phyloP scores from a whole-genome alignment of 2,329 filamentous ascomycete genomes.

The Coniella lustricola region DNA sequence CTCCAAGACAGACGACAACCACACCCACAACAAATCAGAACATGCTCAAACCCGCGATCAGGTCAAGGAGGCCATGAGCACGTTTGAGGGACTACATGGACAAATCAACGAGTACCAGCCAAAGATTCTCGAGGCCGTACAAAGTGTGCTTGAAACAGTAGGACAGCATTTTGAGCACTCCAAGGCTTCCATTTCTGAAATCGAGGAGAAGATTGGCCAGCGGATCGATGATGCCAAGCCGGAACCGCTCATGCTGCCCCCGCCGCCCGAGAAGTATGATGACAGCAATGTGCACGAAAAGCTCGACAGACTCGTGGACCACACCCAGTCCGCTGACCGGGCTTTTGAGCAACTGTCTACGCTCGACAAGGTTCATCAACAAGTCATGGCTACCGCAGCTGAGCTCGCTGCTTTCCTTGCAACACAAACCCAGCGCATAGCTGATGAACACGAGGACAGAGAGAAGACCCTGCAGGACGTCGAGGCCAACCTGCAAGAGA shows the following conservation, averaged over 20 bases:
- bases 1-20: slow-evolving; percentile 66
- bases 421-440: slow-evolving; percentile 65
- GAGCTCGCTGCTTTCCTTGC: slow-evolving; percentile 80
- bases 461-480: slow-evolving; percentile 76
- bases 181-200: slow-evolving; percentile 52
- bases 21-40: slow-evolving; percentile 66
- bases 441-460: slow-evolving; percentile 70
- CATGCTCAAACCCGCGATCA: slow-evolving; percentile 79
- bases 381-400: slow-evolving; percentile 75
- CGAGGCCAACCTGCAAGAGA: slow-evolving; percentile 73
- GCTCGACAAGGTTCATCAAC: slow-evolving; percentile 80
- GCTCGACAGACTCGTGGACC: slow-evolving; percentile 47
- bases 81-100: slow-evolving; percentile 68
- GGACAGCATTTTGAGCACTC: slow-evolving; percentile 85
- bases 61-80: slow-evolving; percentile 64
- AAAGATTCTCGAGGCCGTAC: slow-evolving; percentile 77
- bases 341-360: slow-evolving; percentile 70
- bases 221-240: slow-evolving; percentile 56
- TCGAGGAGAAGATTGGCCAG: slow-evolving; percentile 52
- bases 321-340: slow-evolving; percentile 59
- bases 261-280: slow-evolving; percentile 51
- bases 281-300: slow-evolving; percentile 24
- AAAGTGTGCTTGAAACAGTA: slow-evolving; percentile 77
- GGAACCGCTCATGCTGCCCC: slow-evolving; percentile 51
- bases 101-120: slow-evolving; percentile 80